Base-by-base conservation (phyloP, 345 rosid genomes). In the Rubroshorea leprosula region DNA sequence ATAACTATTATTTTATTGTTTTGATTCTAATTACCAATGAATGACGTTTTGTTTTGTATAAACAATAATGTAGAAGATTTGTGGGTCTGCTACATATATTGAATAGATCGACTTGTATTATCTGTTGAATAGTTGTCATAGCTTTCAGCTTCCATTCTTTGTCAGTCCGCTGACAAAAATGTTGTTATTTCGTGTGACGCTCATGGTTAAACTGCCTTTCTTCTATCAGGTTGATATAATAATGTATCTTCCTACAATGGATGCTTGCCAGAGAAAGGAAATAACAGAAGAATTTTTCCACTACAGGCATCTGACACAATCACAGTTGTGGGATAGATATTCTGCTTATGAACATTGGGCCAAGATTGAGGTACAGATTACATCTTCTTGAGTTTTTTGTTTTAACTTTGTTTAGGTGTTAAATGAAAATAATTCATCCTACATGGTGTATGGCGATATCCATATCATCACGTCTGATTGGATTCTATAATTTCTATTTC, bases 271-370 rank as follows among this genome's bases (percentile, higher is more conserved):
- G 71, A 81, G 97, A 75, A 94, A 94, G 73, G 96, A 87, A 57
- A 94, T 94, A 66, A 85, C 96, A 26, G 95, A 84, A 47, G 97
- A 87, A 66, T 94, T 85, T 81, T 86, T 90, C 74, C 82, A 90
- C 75, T 90, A 83, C 68, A 83, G 96, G 64, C 84, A 44, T 65
- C 67, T 90, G 70, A 77, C 96, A 16, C 96, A 81, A 68, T 45
- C 54, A 0, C 67, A 52, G 49, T 62, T 94, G 65, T 90, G 97
- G 99, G 90, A 84, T 76, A 80, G 61, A 54, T 90, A 78, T 68
- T 81, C 84, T 55, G 96, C 87, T 23, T 94, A 77, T 74, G 96
- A 94, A 73, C 99, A 87, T 71, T 90, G 97, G 95, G 97, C 97
- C 21, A 89, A 93, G 75, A 85, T 89, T 55, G 99, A 85, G 99